Base-by-base conservation (phyloP, 177 flowering plant species). In the Vitis hybrid region DNA sequence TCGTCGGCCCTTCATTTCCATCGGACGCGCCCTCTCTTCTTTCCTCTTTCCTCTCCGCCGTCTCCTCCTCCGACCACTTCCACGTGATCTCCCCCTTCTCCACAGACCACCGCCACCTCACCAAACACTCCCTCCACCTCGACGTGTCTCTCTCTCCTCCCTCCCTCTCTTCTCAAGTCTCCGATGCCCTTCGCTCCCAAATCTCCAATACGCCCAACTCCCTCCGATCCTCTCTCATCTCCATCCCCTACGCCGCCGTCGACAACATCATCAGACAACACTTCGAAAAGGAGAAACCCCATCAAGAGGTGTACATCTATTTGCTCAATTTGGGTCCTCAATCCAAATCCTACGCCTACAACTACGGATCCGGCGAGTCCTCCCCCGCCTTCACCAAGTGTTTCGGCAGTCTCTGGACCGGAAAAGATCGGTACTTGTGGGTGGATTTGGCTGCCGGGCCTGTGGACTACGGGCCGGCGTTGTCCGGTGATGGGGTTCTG, bases 401-500 rank as follows among this genome's bases (percentile, higher is more conserved):
- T 62, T 65, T 81, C 29, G 98, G 97, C 2, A 89, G 66, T 33
- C 50, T 89, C 22, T 95, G 97, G 98, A 83, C 93, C 1, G 96
- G 91, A 5, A 84, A 82, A 31, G 94, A 91, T 15, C 73, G 98
- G 69, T 95, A 93, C 63, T 14, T 89, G 50, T 95, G 99, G 99
- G 77, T 93, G 45, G 99, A 95, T 77, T 83, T 95, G 45, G 84
- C 80, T 2, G 98, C 99, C 0, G 99, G 98, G 0, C 98, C 99
- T 1, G 93, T 96, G 7, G 90, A 93, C 69, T 93, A 93, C 55
- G 97, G 99, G 13, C 99, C 99, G 14, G 87, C 87, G 1, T 57
- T 93, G n/a, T 89, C 99, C 1, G 99, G 98, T 2, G 99, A 96
- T 55, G 99, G 98, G 57, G 81, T 91, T 26, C 39, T 93, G 16